phyloP scores from a whole-genome alignment of 305 asterid species.

The Ilex paraguariensis region DNA sequence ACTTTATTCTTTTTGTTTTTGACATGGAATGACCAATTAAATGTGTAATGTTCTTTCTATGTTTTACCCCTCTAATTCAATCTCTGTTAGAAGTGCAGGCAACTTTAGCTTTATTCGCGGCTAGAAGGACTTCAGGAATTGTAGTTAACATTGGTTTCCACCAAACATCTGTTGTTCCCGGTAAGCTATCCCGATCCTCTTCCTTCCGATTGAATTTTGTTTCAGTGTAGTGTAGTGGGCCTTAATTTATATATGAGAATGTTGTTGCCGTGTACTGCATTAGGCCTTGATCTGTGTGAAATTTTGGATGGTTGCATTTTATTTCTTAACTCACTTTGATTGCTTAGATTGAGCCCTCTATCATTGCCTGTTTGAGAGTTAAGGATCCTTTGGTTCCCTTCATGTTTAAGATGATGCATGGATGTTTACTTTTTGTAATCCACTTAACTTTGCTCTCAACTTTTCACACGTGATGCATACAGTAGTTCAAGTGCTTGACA shows the following conservation, averaged over 20 bases:
- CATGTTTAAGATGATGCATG: no score
- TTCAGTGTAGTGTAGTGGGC: no score
- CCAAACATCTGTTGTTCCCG: conserved; percentile 90
- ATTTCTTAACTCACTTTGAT: not conserved
- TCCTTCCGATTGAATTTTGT: not conserved
- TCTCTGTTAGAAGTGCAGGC: conserved; percentile 47
- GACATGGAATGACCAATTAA: no score
- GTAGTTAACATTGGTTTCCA: conserved; percentile 92
- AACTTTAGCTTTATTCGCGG: conserved; percentile 88
- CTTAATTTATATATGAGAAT: no score
- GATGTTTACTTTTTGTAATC: no score
- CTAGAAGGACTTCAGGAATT: conserved; percentile 84
- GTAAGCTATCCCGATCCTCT: conserved; percentile 31
- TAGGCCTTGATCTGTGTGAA: not conserved
- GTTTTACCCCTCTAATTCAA: not conserved
- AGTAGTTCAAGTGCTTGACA: not conserved
- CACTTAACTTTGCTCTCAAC: no score
- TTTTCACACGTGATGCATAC: not conserved
- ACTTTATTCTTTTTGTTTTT: no score
- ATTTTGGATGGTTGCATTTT: not conserved
- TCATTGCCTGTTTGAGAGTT: no score
- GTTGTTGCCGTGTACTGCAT: no score
- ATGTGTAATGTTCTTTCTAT: no score
- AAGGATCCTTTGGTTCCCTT: no score
- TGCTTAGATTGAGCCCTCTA: no score